Base-by-base conservation (phyloP, 495 filamentous ascomycete genomes). In the Podospora appendiculata region DNA sequence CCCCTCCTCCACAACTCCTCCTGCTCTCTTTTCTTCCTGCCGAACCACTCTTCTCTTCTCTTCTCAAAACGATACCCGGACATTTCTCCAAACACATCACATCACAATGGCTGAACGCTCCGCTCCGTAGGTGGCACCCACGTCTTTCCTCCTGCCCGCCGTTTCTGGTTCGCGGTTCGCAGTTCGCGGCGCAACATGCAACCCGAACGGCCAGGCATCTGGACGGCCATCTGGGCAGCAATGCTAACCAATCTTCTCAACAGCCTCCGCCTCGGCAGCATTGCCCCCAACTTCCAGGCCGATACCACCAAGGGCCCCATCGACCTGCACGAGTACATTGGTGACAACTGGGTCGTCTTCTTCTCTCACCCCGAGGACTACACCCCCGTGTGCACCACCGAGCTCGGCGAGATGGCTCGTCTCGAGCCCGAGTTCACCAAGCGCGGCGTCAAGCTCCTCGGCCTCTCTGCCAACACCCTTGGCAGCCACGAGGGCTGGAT, bases 351-450 rank as follows among this genome's bases (percentile, higher is more conserved):
- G 93, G 85, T 88, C 55, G 81, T 98, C 59, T 82, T 97, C 67
- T 98, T 97, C 84, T 96, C 91, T 34, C 93, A 98, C 79, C 93
- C 93, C 33, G 90, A 93, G 70, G 87, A 91, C 71, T 90, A 84
- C 76, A 90, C 90, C 8, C 90, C 91, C 57, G 90, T 98, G 58
- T 98, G 93, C 80, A 98, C 93, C 70, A 98, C 93, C 53, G 93
- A 98, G 82, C 86, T 98, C 58, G 93, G 93, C 67, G 94, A 94
- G 56, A 96, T 77, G 65, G 91, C 94, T 60, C 95, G 95, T 73
- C 87, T 97, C 56, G 88, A 96, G 79, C 89, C 90, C 52, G 93
- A 98, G 75, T 98, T 98, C 80, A 79, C 79, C 64, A 89, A 88
- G 75, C 88, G 93, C 60, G 88, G 86, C 53, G 89, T 95, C 66